These are phyloP conservation scores for Phytophthora crassamura DNA, from an alignment of 352 stramenopile species.

Conservation along the genomic window DNA sequence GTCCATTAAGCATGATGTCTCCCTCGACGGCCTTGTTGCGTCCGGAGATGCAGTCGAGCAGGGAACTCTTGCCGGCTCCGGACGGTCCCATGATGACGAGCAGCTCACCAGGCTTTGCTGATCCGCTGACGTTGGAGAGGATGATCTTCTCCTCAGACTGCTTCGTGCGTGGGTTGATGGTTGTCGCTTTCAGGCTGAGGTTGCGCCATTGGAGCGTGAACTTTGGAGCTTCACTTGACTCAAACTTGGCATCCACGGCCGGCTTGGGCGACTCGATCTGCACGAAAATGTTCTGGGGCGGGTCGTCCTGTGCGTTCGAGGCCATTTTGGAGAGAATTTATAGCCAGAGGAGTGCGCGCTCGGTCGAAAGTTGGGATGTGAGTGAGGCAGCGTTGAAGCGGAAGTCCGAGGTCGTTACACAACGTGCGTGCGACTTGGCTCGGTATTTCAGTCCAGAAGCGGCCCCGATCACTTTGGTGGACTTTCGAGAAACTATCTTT, in stretches of 20 bases:
- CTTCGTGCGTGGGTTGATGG: conserved; percentile 54
- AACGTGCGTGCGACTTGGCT: not conserved
- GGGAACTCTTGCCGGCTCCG: conserved; percentile 90
- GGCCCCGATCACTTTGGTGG: no score
- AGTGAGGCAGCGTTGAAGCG: not conserved
- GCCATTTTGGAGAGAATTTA: conserved; percentile 1
- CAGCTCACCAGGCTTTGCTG: conserved; percentile 55
- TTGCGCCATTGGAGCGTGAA: conserved; percentile 51
- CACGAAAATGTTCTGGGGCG: conserved; percentile 24
- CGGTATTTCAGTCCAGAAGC: conserved; percentile 10
- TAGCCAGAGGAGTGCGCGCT: no score
- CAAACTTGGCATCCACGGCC: conserved; percentile 1
- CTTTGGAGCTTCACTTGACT: conserved; percentile 14
- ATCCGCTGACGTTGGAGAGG: conserved; percentile 50
- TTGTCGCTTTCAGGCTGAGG: conserved; percentile 31
- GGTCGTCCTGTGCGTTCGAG: conserved; percentile 1
- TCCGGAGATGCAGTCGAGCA: conserved; percentile 93
- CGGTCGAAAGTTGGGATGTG: conserved; percentile 4
- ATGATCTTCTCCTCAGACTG: conserved; percentile 53
- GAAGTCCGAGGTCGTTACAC: conserved; percentile 1
- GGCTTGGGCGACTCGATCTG: conserved; percentile 31
- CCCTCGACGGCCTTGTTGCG: conserved; percentile 81
- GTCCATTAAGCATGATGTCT: conserved; percentile 59
- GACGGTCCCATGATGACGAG: conserved; percentile 74
- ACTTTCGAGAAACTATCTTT: no score